phyloP scores from a whole-genome alignment of 2,329 filamentous ascomycete genomes.

The Aspergillus hiratsukae region DNA sequence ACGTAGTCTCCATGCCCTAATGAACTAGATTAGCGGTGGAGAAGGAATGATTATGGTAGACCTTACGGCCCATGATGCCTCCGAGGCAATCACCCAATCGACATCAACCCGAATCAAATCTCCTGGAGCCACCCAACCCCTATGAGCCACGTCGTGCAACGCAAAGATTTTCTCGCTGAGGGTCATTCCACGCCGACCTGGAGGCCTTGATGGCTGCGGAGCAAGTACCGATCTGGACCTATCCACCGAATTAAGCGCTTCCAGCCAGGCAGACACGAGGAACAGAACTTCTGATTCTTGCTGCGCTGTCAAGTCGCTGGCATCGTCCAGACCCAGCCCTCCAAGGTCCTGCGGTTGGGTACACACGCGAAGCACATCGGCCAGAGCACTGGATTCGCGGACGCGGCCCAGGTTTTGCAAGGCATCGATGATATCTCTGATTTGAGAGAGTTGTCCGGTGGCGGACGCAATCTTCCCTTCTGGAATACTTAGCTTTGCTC shows the following conservation, averaged over 20 bases:
- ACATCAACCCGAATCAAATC: slow-evolving; percentile 41
- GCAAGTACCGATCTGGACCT: slow-evolving; percentile 4
- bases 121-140: slow-evolving; percentile 28
- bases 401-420: not conserved
- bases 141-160: slow-evolving; percentile 33
- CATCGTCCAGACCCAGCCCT: slow-evolving; percentile 9
- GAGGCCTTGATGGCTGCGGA: slow-evolving; percentile 10
- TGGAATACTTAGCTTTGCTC: not conserved
- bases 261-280: slow-evolving; percentile 24
- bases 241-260: slow-evolving; percentile 26
- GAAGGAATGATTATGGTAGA: not conserved
- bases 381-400: slow-evolving; percentile 10
- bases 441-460: not conserved
- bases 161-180: slow-evolving; percentile 29
- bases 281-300: slow-evolving; percentile 21
- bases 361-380: slow-evolving; percentile 18
- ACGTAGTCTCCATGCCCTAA: slow-evolving; percentile 41
- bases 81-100: slow-evolving; percentile 46
- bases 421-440: not conserved
- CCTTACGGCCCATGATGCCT: slow-evolving; percentile 38
- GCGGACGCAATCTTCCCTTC: not conserved
- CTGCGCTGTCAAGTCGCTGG: not conserved
- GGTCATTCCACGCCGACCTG: slow-evolving; percentile 32
- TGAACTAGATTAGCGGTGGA: not conserved
- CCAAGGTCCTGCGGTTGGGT: slow-evolving; percentile 14